phyloP scores from a whole-genome alignment of 2,329 filamentous ascomycete genomes.

The Chalara sp. region DNA sequence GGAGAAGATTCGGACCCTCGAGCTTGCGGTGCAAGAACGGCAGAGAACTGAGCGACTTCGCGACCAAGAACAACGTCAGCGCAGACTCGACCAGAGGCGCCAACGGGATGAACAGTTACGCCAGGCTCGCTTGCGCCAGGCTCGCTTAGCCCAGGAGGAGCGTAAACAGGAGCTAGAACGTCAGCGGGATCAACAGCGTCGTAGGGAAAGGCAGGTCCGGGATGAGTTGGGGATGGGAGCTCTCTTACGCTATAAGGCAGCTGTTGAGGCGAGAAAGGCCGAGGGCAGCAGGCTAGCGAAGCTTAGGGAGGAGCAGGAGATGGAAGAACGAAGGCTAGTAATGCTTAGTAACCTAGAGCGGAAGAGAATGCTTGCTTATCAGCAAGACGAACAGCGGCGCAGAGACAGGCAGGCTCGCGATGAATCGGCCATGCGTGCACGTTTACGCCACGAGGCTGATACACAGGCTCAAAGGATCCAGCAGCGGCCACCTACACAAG shows the following conservation, averaged over 20 bases:
- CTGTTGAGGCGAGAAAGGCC: background rate
- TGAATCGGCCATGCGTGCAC: conserved; percentile 3
- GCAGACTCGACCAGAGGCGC: background rate
- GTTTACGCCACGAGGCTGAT: conserved; percentile 1
- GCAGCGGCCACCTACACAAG: conserved; percentile 5
- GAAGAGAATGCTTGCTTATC: background rate
- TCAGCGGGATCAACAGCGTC: background rate
- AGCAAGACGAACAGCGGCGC: background rate
- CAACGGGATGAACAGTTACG: background rate
- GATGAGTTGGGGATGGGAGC: background rate
- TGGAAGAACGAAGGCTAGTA: background rate
- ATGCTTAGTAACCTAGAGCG: too few relatives aligned
- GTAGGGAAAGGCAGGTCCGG: too few relatives aligned
- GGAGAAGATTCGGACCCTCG: background rate
- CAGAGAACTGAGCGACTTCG: background rate
- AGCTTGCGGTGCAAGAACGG: background rate
- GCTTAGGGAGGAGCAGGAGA: background rate
- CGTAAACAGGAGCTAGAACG: background rate
- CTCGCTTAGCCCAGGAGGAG: too few relatives aligned
- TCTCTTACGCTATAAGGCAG: background rate
- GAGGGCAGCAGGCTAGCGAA: background rate
- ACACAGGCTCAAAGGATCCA: conserved; percentile 3
- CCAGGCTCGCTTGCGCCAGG: background rate
- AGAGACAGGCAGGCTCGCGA: background rate
- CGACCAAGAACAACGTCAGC: background rate